Evolutionary conservation across 176 grass and related monocot species (phyloP).

Genomic region (Triticum aestivum): DNA sequence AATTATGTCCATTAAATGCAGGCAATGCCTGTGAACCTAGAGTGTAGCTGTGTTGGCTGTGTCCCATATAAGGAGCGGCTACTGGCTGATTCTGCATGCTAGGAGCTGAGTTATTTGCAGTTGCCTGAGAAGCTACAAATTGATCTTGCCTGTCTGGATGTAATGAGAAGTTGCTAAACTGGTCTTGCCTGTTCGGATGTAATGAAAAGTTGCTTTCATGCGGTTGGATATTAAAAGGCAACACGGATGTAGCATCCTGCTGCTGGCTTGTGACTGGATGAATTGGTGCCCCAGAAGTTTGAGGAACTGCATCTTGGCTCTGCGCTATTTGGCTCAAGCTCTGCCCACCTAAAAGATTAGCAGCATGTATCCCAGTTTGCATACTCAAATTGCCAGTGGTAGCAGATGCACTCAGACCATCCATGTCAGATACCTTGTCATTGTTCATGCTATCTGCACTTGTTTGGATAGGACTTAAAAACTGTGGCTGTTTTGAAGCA

Average conservation of each 20-base stretch:
- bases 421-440: constrained; percentile 26
- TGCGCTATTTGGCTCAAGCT: constrained; percentile 33
- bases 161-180: constrained; percentile 41
- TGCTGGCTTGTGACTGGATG: constrained; percentile 35
- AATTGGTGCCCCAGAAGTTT: constrained; percentile 26
- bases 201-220: constrained; percentile 46
- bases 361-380: constrained; percentile 38
- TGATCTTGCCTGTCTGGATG: constrained; percentile 50
- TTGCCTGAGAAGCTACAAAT: constrained; percentile 34
- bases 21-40: constrained; percentile 40
- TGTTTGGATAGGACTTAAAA: constrained; percentile 21
- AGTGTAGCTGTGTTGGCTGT: constrained; percentile 41
- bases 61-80: constrained; percentile 42
- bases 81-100: constrained; percentile 39
- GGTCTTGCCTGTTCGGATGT: constrained; percentile 45
- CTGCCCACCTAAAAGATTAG: constrained; percentile 35
- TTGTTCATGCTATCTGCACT: constrained; percentile 13
- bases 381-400: constrained; percentile 25
- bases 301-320: constrained; percentile 40
- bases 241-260: constrained; percentile 40
- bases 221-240: constrained; percentile 42
- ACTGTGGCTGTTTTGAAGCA: constrained; percentile 32
- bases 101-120: constrained; percentile 46
- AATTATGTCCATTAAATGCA: constrained; percentile 37
- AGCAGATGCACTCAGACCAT: constrained; percentile 25